These are phyloP conservation scores for Raffaelea albimanens DNA, from an alignment of 2,329 filamentous ascomycete genomes.

Conservation along the genomic window DNA sequence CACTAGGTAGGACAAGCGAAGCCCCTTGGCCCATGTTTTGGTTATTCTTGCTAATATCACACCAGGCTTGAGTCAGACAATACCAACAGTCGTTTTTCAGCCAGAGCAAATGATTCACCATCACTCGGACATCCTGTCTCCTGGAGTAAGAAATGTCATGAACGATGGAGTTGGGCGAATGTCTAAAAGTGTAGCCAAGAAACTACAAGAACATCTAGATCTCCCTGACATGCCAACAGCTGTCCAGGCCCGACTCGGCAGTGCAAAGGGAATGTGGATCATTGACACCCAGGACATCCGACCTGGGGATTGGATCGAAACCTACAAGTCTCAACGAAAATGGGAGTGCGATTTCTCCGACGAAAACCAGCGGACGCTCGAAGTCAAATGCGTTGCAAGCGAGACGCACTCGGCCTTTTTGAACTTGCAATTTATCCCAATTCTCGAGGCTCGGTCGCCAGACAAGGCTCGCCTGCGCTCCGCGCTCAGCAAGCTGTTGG, in stretches of 20 bases:
- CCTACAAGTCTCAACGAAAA: constrained; percentile 59
- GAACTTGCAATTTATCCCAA: constrained; percentile 59
- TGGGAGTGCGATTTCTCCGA: constrained; percentile 45
- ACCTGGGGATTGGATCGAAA: constrained; percentile 53
- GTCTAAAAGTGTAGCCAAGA: constrained; percentile 47
- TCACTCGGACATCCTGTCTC: constrained; percentile 28
- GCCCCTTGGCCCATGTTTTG: constrained; percentile 31
- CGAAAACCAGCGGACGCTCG: constrained; percentile 50
- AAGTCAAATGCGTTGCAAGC: constrained; percentile 43
- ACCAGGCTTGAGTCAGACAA: constrained; percentile 42
- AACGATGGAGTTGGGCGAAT: constrained; percentile 60
- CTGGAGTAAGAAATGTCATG: constrained; percentile 36
- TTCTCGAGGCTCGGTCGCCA: constrained; percentile 52
- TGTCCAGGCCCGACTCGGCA: constrained; percentile 61
- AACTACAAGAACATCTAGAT: constrained; percentile 40
- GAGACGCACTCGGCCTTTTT: constrained; percentile 43
- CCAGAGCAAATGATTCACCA: constrained; percentile 33
- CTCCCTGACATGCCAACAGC: constrained; percentile 48
- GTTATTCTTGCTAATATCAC: neutral
- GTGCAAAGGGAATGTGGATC: constrained; percentile 70
- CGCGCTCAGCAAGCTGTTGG: constrained; percentile 39
- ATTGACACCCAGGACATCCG: constrained; percentile 40
- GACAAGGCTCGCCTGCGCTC: constrained; percentile 33
- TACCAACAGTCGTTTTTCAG: constrained; percentile 34
- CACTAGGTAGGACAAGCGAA: constrained; percentile 9